Base-by-base conservation (phyloP, 2,329 filamentous ascomycete species). In the Hypoxylon sp. region DNA sequence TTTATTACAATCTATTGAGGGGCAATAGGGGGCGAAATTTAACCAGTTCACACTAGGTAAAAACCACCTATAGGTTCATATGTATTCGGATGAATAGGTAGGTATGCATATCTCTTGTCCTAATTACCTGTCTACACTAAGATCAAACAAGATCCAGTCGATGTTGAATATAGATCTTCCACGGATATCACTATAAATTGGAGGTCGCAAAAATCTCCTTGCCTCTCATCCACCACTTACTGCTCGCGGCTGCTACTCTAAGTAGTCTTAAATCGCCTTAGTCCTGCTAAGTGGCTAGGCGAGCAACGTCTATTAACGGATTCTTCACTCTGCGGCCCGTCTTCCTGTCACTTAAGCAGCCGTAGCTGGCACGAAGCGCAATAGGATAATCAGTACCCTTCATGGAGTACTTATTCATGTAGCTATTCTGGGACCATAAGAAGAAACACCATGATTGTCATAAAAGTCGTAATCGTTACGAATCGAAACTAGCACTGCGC, bases 391-490 rank as follows among this genome's bases (percentile, higher is more conserved):
- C 10, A n/a, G 25, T 14, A 11, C 35, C 50, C 33, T 3, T 14
- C 22, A 33, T 14, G 33, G 33, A 61, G 37, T 35, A 25, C 8
- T n/a, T 13, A 48, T 17, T 56, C 30, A 37, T 42, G 22, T 37
- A 37, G 6, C 31, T 35, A 37, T 25, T 46, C 20, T 14, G 49
- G 27, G 44, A 10, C 27, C 6, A 13, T 51, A 8, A 33, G 3
- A 61, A 61, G 22, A 35, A 44, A 14, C 17, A 31, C 17, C 27
- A n/a, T 67, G 22, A 53, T 60, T 6, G 30, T 72, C 69, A 58
- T 72, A 46, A 70, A 60, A 30, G 40, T 72, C 69, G 55, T 72
- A 25, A 66, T 64, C 58, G 31, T 68, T 2, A 46, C 48, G 40
- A 62, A 64, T 44, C 48, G 49, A 62, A 59, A 31, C 33, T 7